Conservation (phyloP, 805 yeast genomes). For the Candida sithepensis region DNA sequence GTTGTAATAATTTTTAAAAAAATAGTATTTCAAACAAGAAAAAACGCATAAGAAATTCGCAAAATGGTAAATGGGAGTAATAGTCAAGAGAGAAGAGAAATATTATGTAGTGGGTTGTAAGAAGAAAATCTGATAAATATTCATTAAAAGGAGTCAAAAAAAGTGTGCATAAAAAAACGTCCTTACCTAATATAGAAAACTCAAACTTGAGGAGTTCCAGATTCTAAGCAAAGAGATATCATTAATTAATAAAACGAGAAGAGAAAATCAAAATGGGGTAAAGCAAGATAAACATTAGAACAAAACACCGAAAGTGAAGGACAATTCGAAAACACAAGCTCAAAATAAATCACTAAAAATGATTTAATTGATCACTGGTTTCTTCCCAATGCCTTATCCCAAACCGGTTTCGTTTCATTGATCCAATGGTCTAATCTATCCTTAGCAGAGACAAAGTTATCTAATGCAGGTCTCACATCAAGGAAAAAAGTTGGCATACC, state of each 20-base stretch:
- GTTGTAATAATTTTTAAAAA: neutral
- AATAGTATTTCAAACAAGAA: neutral
- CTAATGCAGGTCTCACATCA: conserved; percentile 95
- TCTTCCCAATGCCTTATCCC: conserved; percentile 70
- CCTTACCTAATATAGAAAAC: neutral
- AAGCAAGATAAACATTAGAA: neutral
- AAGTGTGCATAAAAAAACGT: neutral
- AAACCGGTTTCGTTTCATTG: conserved; percentile 47
- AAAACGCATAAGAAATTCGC: neutral
- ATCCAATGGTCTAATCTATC: conserved; percentile 70
- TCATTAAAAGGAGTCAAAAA: neutral
- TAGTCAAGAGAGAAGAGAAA: neutral
- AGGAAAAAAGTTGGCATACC: conserved; percentile 90
- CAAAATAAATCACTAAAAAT: too few relatives aligned
- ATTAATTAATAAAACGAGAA: neutral
- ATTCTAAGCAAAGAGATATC: neutral
- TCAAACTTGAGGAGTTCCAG: neutral
- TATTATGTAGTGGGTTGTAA: neutral
- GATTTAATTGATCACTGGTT: conserved; percentile 11
- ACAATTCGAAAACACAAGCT: neutral
- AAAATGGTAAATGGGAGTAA: too few relatives aligned
- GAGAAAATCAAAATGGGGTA: neutral
- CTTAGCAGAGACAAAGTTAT: conserved; percentile 52
- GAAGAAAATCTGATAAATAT: neutral
- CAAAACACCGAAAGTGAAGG: neutral